Percentiles rank a stretch among this genome's conserved stretches.
Conservation (phyloP, 306 rosid genomes). For the Vigna reflexopilosa region DNA sequence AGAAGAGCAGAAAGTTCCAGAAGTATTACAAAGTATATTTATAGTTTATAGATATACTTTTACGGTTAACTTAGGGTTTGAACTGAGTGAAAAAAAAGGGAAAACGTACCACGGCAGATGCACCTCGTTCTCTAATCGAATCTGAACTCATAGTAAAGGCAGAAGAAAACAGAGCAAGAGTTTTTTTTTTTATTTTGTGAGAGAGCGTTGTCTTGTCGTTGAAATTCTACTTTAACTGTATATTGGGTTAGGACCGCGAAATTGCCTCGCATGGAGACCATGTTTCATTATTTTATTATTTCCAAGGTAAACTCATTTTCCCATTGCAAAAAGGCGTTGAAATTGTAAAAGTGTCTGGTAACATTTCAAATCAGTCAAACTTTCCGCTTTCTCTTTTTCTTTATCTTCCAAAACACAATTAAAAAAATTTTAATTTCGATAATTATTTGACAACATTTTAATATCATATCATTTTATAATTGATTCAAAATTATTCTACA, state of each 20-base stretch:
- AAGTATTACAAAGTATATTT: background rate
- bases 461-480: too few species aligned
- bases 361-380: background rate
- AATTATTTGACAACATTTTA: too few species aligned
- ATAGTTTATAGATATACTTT: background rate
- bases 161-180: conserved; percentile 36
- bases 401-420: too few species aligned
- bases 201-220: conserved; percentile 39
- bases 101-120: conserved; percentile 52
- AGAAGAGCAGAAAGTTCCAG: conserved; percentile 27
- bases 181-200: conserved; percentile 5
- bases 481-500: too few species aligned
- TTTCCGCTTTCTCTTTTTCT: too few species aligned
- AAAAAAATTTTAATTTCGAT: too few species aligned
- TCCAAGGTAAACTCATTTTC: background rate
- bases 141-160: conserved; percentile 55
- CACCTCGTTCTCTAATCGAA: conserved; percentile 41
- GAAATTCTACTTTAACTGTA: conserved; percentile 8
- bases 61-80: conserved; percentile 37
- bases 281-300: background rate
- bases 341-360: background rate
- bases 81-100: background rate
- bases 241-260: conserved; percentile 31
- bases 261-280: background rate
- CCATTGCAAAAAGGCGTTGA: conserved; percentile 9